Percentiles rank a stretch among this genome's conserved stretches.
These are phyloP conservation scores for Candida loeiensis DNA, from an alignment of 805 yeast species.

Conservation along the genomic window DNA sequence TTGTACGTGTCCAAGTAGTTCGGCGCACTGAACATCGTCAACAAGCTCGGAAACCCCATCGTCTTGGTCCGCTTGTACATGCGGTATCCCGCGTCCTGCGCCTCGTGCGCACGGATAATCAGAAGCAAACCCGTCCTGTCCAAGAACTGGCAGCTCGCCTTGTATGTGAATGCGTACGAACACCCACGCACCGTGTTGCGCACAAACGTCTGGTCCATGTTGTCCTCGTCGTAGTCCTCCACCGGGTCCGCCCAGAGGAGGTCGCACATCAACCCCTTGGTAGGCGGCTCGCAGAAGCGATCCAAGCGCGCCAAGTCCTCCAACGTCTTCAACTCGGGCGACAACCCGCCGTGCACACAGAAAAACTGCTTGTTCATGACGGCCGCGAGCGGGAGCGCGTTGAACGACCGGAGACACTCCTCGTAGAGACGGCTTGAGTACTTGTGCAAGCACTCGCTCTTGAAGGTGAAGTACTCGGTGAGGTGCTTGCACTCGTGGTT, in stretches of 20 bases:
- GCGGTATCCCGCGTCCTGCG: constrained; percentile 95
- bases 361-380: constrained; percentile 90
- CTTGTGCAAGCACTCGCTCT: constrained; percentile 84
- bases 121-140: constrained; percentile 74
- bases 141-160: constrained; percentile 76
- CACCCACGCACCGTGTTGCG: constrained; percentile 85
- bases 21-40: constrained; percentile 94
- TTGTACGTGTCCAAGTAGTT: constrained; percentile 89
- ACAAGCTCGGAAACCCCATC: constrained; percentile 83
- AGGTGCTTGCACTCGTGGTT: constrained; percentile 93
- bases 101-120: constrained; percentile 95
- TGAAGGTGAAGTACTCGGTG: constrained; percentile 91
- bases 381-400: constrained; percentile 87
- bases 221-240: constrained; percentile 72
- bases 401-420: constrained; percentile 73
- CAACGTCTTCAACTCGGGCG: constrained; percentile 73
- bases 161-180: constrained; percentile 83
- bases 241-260: constrained; percentile 94
- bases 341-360: constrained; percentile 95
- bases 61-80: constrained; percentile 84
- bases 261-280: constrained; percentile 91
- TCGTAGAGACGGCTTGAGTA: constrained; percentile 65
- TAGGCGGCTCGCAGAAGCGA: constrained; percentile 90
- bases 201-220: constrained; percentile 46
- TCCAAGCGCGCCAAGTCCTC: constrained; percentile 67